Evolutionary conservation across 345 rosid species (phyloP).

Genomic region (Eucalyptus regnans): DNA sequence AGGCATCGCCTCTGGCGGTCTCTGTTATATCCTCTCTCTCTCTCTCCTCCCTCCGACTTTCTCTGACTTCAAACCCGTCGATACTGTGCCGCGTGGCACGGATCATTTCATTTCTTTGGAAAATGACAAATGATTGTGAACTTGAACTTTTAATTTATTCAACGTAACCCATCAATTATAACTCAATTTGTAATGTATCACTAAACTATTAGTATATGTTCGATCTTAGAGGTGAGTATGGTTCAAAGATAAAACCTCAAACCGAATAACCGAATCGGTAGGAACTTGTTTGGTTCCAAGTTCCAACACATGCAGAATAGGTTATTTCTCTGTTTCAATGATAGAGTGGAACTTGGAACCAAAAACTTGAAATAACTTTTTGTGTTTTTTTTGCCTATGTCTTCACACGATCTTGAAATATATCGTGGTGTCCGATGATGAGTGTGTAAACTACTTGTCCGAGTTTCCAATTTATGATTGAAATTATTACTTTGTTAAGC

Average conservation of each 20-base stretch:
- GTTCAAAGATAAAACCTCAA: too few relatives aligned
- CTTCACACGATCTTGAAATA: too few relatives aligned
- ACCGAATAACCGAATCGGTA: fast-evolving
- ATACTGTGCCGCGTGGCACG: background rate
- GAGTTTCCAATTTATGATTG: fast-evolving
- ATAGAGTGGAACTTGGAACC: fast-evolving
- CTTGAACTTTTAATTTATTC: too few relatives aligned
- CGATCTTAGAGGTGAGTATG: fast-evolving
- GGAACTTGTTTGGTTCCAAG: too few relatives aligned
- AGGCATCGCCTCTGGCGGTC: background rate
- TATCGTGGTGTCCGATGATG: fast-evolving
- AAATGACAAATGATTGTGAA: too few relatives aligned
- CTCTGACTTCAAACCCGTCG: background rate
- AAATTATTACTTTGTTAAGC: too few relatives aligned
- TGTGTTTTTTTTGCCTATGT: too few relatives aligned
- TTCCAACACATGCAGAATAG: fast-evolving
- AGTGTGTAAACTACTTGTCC: fast-evolving
- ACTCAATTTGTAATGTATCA: too few relatives aligned
- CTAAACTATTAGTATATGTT: too few relatives aligned
- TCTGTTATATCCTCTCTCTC: background rate
- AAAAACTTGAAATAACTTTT: fast-evolving
- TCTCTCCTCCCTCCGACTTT: background rate
- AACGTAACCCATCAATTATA: fast-evolving
- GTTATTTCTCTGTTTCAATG: fast-evolving
- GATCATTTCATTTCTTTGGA: background rate